These are phyloP conservation scores for Lactarius hatsudake DNA, from an alignment of 768 basidiomycete species.

Conservation along the genomic window DNA sequence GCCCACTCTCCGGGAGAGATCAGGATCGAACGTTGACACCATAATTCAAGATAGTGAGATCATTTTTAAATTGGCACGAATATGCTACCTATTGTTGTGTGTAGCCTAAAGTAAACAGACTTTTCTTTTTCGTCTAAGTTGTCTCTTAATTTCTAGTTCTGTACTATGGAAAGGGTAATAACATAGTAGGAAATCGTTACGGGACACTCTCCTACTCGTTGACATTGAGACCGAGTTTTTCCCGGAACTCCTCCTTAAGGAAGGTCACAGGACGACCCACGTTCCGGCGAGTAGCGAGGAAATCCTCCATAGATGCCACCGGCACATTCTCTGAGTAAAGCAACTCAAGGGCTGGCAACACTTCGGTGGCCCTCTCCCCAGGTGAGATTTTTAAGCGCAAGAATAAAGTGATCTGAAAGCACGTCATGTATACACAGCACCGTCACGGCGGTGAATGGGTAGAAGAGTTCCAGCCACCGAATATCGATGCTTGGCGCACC, in stretches of 20 bases:
- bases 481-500: background rate
- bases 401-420: background rate
- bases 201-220: background rate
- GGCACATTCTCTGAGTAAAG: background rate
- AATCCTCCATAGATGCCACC: background rate
- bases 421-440: background rate
- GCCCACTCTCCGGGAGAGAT: background rate
- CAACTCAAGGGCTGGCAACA: background rate
- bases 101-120: background rate
- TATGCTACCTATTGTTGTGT: background rate
- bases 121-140: background rate
- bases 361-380: background rate
- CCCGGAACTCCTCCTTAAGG: background rate
- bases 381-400: background rate
- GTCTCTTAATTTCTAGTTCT: background rate
- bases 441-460: background rate
- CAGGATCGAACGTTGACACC: background rate
- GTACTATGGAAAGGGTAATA: background rate
- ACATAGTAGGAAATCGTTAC: background rate
- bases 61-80: too few species aligned
- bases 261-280: background rate
- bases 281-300: background rate
- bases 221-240: background rate
- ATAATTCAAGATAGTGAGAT: background rate
- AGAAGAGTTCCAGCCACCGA: background rate